Evolutionary conservation across 148 eudicot genomes (phyloP).

Genomic region (Rheum nobile): DNA sequence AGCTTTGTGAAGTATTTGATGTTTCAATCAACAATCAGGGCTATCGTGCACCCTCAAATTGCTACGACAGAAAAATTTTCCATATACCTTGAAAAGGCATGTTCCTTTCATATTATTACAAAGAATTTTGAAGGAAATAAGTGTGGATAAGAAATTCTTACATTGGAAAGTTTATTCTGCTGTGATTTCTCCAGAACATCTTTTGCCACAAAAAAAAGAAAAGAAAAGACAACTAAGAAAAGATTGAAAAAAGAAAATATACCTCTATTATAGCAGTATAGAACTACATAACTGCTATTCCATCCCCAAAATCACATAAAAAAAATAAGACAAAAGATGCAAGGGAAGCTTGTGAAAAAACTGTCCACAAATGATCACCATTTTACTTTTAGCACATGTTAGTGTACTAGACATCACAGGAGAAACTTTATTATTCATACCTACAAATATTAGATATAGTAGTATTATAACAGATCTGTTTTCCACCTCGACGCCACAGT

Average conservation of each 20-base stretch:
- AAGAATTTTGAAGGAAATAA: background rate
- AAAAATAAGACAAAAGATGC: too few species aligned
- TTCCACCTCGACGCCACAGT: background rate
- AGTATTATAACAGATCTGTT: background rate
- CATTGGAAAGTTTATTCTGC: conserved; percentile 43
- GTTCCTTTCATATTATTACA: background rate
- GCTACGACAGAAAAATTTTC: background rate
- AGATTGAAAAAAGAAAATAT: too few species aligned
- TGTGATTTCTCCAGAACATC: conserved; percentile 24
- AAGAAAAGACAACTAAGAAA: too few species aligned
- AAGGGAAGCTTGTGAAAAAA: background rate
- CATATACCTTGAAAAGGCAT: background rate
- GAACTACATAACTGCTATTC: background rate
- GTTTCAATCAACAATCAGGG: background rate
- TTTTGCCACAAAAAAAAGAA: conserved; percentile 29
- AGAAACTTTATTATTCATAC: background rate
- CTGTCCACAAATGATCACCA: background rate
- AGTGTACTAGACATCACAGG: too few species aligned
- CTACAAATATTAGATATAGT: background rate
- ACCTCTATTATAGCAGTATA: background rate
- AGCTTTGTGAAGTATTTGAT: background rate
- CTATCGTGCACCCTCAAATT: background rate
- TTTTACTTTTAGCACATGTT: background rate
- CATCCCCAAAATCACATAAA: background rate
- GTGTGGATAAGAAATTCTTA: conserved; percentile 15